These are phyloP conservation scores for Pezicula neosporulosa DNA, from an alignment of 2,329 filamentous ascomycete species.

Conservation along the genomic window DNA sequence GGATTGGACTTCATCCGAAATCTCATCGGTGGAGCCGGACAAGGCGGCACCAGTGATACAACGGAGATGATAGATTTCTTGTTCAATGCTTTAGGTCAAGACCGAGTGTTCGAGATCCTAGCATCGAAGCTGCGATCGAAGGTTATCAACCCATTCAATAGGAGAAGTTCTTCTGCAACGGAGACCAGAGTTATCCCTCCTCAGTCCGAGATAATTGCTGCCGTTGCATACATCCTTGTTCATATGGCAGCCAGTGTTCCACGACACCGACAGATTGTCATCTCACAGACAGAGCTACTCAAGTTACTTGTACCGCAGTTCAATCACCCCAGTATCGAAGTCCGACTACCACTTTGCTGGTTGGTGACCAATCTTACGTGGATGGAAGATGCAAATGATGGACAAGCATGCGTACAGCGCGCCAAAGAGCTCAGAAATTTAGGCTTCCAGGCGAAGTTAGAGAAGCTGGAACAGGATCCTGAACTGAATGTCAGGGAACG, in stretches of 20 bases:
- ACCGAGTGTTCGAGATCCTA: slow-evolving; percentile 77
- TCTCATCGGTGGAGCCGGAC: slow-evolving; percentile 63
- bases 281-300: slow-evolving; percentile 74
- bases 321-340: slow-evolving; percentile 65
- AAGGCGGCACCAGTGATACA: slow-evolving; percentile 48
- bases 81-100: slow-evolving; percentile 70
- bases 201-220: slow-evolving; percentile 67
- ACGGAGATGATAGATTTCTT: slow-evolving; percentile 81
- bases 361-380: slow-evolving; percentile 83
- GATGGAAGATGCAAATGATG: slow-evolving; percentile 70
- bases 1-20: slow-evolving; percentile 88
- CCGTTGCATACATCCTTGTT: slow-evolving; percentile 78
- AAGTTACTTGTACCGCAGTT: slow-evolving; percentile 71
- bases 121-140: slow-evolving; percentile 70
- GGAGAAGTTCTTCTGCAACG: slow-evolving; percentile 34
- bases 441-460: slow-evolving; percentile 66
- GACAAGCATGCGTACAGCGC: slow-evolving; percentile 60
- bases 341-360: slow-evolving; percentile 79
- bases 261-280: slow-evolving; percentile 72
- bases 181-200: slow-evolving; percentile 52
- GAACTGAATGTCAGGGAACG: slow-evolving; percentile 82
- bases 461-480: slow-evolving; percentile 60
- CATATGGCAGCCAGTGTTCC: slow-evolving; percentile 83
- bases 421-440: slow-evolving; percentile 66
- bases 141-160: slow-evolving; percentile 49